Base-by-base conservation (phyloP, 805 yeast genomes). In the Saccharomyces cerevisiae region DNA sequence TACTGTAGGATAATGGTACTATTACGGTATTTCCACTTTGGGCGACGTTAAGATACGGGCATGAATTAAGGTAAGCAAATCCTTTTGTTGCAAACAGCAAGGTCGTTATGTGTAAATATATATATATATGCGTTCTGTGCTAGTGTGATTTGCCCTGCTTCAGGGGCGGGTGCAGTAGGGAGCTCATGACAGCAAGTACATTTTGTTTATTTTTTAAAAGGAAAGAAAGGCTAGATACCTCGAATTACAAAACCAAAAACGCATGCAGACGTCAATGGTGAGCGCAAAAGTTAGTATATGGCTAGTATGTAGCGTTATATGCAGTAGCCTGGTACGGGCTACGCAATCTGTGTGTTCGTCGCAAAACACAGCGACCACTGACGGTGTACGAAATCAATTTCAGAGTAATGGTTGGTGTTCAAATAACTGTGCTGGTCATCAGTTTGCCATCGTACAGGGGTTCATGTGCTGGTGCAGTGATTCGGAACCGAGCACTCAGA, bases 391-490 rank as follows among this genome's bases (percentile, higher is more conserved):
- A 29, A 14, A 55, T 31, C 50, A 21, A 24, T 57, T n/a, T 27
- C 59, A 57, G 27, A 52, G 56, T 36, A 47, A 49, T 6, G 51
- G 53, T 14, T 49, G 55, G 50, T 65, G 69, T 51, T 58, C 63
- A 32, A 47, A 52, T 13, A 53, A 50, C 14, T 65, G 69, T 36
- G 36, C 31, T 1, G 67, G 62, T 0, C 63, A 60, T 54, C 48
- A 55, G 24, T 66, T 57, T 51, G 70, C 69, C 6, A 55, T 67
- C 3, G 56, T 67, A 13, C 68, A 66, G 52, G 59, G 55, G 8
- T 27, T 48, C 21, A 41, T 59, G 27, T 67, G 70, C 54, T 66
- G 70, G 70, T 67, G 70, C 48, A 51, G 64, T 1, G 57, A 66
- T 36, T 10, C 47, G 0, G 50, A 47, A 11, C 70, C 70, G 3